A percentile compares a stretch with the other conserved stretches of the same genome.
Conservation (phyloP, 2,329 filamentous ascomycete genomes). For the Verticillium albo-atrum region DNA sequence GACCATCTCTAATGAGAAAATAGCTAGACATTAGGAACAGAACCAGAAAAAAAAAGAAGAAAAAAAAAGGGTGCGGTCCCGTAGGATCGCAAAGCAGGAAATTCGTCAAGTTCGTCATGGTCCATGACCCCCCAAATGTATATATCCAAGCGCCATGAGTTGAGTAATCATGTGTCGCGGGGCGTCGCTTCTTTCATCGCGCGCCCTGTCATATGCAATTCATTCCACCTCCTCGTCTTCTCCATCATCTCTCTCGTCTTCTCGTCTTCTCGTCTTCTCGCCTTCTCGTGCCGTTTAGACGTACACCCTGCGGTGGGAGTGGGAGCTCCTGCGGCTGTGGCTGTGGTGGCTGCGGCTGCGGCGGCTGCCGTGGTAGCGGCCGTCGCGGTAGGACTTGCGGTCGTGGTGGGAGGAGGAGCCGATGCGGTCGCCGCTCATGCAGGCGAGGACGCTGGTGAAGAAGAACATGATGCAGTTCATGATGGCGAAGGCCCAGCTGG, state of each 20-base stretch:
- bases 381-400: conserved; percentile 40
- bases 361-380: conserved; percentile 15
- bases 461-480: conserved; percentile 83
- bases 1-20: not conserved
- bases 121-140: not conserved
- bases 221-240: not conserved
- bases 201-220: not conserved
- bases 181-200: not conserved
- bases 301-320: conserved; percentile 9
- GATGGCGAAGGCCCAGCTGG: conserved; percentile 82
- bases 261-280: not conserved
- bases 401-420: conserved; percentile 32
- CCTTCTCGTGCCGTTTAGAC: not conserved
- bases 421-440: conserved; percentile 45
- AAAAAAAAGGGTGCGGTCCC: too few relatives aligned
- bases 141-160: not conserved
- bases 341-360: conserved; percentile 27
- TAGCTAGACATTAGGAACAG: not conserved
- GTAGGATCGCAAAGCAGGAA: not conserved
- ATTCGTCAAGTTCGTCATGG: not conserved
- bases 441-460: conserved; percentile 68
- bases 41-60: not conserved
- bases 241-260: not conserved
- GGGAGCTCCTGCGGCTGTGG: conserved; percentile 24
- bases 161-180: not conserved